Evolutionary conservation across 1,139 yeast species (phyloP), one percentile per base, ranked within the genome.

Genomic region (Suhomyces coccinellae): DNA sequence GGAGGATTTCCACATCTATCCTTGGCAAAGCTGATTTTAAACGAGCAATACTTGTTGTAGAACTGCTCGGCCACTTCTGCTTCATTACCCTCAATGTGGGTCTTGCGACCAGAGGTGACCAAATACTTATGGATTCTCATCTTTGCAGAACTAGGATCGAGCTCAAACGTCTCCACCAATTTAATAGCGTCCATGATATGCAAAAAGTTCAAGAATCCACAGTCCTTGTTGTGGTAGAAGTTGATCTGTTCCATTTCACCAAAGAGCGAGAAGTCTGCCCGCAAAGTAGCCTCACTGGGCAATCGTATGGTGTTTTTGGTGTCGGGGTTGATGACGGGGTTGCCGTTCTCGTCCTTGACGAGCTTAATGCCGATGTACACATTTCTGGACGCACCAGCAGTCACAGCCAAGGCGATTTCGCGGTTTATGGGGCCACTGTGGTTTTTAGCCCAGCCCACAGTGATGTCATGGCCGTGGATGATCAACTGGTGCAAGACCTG

Each of bases 1-100:
- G 78, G 76, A 4, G 75, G 75, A 49, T 72, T 72, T 2, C 77
- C 79, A 57, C 79, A 74, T 48, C 79, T 58, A 52, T 74, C 79
- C 56, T 74, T 74, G 14, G 74, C 79, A 55, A 71, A 74, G 48
- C 73, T 71, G 44, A 74, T 68, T 57, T 85, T 86, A 51, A 85
- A 80, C 45, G 73, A 73, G 26, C 76, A 69, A 42, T 55, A 54
- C 39, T 44, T 52, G 31, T 48, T 17, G 42, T 53, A 53, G 36
- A 52, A 52, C 30, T 26, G 32, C 13, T 45, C 41, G 9, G 36
- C 45, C 28, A 33, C 28, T 4, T 36, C 46, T 3, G 37, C 42
- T 3, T 36, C 34, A 15, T 26, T 24, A n/a, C 38, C 54, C 20
- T 34, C 45, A 11, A 36, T 37, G 2, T 34, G 24, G 14, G 38